These are phyloP conservation scores for Crithidia thermophila DNA, from an alignment of 208 protist species.

Conservation along the genomic window DNA sequence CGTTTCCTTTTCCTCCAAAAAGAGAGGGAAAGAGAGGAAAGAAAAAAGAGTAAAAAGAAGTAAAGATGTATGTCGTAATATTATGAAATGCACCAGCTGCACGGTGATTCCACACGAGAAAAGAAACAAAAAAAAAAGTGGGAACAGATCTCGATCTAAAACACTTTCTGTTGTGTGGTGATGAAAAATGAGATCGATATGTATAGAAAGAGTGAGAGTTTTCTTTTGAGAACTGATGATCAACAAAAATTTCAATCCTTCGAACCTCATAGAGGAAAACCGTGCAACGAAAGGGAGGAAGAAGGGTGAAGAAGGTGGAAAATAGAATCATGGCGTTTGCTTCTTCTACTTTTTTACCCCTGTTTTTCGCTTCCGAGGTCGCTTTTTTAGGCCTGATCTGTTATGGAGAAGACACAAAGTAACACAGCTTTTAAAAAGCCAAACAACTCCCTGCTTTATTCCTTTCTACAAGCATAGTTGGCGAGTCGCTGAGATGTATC, in stretches of 20 bases:
- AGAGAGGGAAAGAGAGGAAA: neutral
- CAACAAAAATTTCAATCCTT: neutral
- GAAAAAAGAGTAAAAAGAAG: conserved; percentile 12
- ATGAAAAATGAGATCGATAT: neutral
- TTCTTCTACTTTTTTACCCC: too few species aligned
- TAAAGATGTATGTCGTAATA: too few species aligned
- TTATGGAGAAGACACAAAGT: too few species aligned
- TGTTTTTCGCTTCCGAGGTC: too few species aligned
- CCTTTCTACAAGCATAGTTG: too few species aligned
- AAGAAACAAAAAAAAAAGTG: conserved; percentile 28
- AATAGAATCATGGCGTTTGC: neutral
- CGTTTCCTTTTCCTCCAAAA: too few species aligned
- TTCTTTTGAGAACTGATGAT: neutral
- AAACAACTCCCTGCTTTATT: too few species aligned
- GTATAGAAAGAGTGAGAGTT: conserved; percentile 1
- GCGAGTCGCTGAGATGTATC: too few species aligned
- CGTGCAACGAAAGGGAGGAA: neutral
- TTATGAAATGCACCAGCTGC: conserved; percentile 18
- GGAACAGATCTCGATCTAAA: neutral
- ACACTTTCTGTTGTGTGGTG: too few species aligned
- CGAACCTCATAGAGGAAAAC: neutral
- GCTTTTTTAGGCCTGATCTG: too few species aligned
- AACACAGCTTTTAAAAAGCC: too few species aligned
- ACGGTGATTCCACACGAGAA: conserved; percentile 1
- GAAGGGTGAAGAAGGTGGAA: neutral